phyloP scores from a whole-genome alignment of 148 eudicot species.

The Rheum nobile region DNA sequence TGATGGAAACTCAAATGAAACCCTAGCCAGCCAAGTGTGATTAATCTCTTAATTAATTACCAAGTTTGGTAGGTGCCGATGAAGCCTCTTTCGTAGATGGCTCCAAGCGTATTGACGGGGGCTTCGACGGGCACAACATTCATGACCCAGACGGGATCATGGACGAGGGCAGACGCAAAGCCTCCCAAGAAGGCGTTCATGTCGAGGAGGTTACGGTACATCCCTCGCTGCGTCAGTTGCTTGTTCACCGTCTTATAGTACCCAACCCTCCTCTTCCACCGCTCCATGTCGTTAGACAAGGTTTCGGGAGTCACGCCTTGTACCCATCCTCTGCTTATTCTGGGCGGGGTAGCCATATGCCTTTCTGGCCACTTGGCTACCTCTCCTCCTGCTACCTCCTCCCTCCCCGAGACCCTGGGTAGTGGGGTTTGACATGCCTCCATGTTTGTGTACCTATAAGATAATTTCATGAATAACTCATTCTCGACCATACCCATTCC shows the following conservation, averaged over 20 bases:
- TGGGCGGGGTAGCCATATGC: slow-evolving; percentile 44
- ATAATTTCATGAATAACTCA: too few species aligned
- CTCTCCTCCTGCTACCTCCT: slow-evolving; percentile 53
- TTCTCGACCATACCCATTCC: too few species aligned
- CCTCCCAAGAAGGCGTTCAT: slow-evolving; percentile 85
- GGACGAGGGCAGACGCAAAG: slow-evolving; percentile 59
- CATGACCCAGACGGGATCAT: slow-evolving; percentile 83
- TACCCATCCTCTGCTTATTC: slow-evolving; percentile 39
- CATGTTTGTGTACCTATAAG: slow-evolving; percentile 59
- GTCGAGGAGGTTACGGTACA: slow-evolving; percentile 69
- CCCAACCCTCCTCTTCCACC: slow-evolving; percentile 58
- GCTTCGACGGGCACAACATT: slow-evolving; percentile 70
- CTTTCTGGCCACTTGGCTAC: slow-evolving; percentile 68
- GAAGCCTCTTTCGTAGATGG: slow-evolving; percentile 60
- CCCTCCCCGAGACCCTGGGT: slow-evolving; percentile 34
- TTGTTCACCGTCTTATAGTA: slow-evolving; percentile 66
- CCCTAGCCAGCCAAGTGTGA: slow-evolving; percentile 25
- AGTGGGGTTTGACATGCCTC: slow-evolving; percentile 54
- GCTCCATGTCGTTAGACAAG: slow-evolving; percentile 29
- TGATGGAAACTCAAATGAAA: too few species aligned
- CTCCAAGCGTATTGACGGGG: slow-evolving; percentile 71
- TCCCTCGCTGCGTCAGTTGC: slow-evolving; percentile 47
- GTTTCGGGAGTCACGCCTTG: slow-evolving; percentile 36
- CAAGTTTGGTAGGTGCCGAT: slow-evolving; percentile 62
- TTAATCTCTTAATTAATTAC: too few species aligned